These are phyloP conservation scores for Botryosphaeria dothidea DNA, from an alignment of 2,329 filamentous ascomycete species.

Conservation along the genomic window DNA sequence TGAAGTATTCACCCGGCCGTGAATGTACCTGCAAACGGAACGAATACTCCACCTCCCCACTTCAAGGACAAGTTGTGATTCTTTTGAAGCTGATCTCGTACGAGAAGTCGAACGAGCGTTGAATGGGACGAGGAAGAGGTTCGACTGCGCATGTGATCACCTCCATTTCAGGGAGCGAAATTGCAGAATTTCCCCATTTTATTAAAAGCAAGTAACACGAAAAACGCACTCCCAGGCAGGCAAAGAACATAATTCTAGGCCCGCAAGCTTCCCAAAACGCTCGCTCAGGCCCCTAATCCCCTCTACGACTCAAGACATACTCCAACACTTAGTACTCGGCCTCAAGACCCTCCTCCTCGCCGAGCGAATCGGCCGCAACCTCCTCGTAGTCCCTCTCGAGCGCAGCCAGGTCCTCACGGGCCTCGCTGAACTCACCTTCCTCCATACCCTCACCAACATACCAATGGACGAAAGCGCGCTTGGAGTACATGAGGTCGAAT, in stretches of 20 bases:
- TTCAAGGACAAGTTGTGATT: too few relatives aligned
- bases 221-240: constrained; percentile 14
- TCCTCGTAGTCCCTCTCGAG: constrained; percentile 87
- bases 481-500: constrained; percentile 78
- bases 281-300: constrained; percentile 12
- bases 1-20: too few relatives aligned
- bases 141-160: not conserved
- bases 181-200: constrained; percentile 15
- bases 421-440: constrained; percentile 86
- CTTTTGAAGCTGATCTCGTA: too few relatives aligned
- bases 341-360: constrained; percentile 57
- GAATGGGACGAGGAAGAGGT: too few relatives aligned
- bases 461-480: constrained; percentile 76
- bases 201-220: constrained; percentile 17
- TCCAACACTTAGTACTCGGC: constrained; percentile 41
- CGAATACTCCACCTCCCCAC: too few relatives aligned
- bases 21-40: too few relatives aligned
- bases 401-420: constrained; percentile 80
- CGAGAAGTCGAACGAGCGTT: too few relatives aligned
- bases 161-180: not conserved
- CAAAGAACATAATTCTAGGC: constrained; percentile 19
- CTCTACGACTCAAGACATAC: constrained; percentile 1
- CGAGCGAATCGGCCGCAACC: constrained; percentile 69
- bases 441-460: constrained; percentile 91
- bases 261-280: constrained; percentile 4